phyloP scores from a whole-genome alignment of 2,329 filamentous ascomycete genomes.

The Colletotrichum musicola region DNA sequence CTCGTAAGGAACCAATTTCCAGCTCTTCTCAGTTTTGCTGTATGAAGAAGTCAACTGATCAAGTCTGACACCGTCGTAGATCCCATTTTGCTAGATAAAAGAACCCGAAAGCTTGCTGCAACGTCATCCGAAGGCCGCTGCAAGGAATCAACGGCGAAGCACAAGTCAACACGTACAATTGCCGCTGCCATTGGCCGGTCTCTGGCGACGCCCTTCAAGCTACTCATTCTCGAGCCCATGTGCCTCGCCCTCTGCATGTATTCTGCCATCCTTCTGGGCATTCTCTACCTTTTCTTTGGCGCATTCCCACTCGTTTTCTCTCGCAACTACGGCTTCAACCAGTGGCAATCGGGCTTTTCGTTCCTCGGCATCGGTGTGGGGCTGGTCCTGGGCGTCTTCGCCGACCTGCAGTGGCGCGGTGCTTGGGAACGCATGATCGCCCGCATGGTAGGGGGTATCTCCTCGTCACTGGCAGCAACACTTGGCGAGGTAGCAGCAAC shows the following conservation, averaged over 20 bases:
- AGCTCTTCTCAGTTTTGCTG: slow-evolving; percentile 65
- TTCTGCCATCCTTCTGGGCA: slow-evolving; percentile 84
- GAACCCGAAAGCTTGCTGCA: slow-evolving; percentile 61
- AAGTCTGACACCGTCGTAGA: slow-evolving; percentile 67
- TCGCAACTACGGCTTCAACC: slow-evolving; percentile 78
- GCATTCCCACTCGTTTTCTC: slow-evolving; percentile 85
- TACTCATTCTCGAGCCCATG: slow-evolving; percentile 87
- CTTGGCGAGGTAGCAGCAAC: slow-evolving; percentile 74
- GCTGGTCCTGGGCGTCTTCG: slow-evolving; percentile 49
- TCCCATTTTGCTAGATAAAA: slow-evolving; percentile 77
- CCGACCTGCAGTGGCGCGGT: too few relatives aligned
- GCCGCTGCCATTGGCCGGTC: slow-evolving; percentile 50
- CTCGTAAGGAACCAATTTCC: slow-evolving; percentile 67
- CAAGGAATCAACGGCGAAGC: too few relatives aligned
- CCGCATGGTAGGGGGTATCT: slow-evolving; percentile 50
- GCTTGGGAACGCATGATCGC: too few relatives aligned
- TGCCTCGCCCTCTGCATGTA: slow-evolving; percentile 83
- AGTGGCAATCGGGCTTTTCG: slow-evolving; percentile 81
- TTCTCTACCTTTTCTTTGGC: slow-evolving; percentile 93
- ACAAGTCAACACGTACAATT: too few relatives aligned
- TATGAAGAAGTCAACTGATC: too few relatives aligned
- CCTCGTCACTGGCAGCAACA: slow-evolving; percentile 71
- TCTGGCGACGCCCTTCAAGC: slow-evolving; percentile 76
- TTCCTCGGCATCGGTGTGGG: slow-evolving; percentile 83
- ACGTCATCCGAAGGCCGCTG: slow-evolving; percentile 57